Evolutionary conservation across 139 green algal genomes (phyloP).

Genomic region (Chlamydomonas sp.): DNA sequence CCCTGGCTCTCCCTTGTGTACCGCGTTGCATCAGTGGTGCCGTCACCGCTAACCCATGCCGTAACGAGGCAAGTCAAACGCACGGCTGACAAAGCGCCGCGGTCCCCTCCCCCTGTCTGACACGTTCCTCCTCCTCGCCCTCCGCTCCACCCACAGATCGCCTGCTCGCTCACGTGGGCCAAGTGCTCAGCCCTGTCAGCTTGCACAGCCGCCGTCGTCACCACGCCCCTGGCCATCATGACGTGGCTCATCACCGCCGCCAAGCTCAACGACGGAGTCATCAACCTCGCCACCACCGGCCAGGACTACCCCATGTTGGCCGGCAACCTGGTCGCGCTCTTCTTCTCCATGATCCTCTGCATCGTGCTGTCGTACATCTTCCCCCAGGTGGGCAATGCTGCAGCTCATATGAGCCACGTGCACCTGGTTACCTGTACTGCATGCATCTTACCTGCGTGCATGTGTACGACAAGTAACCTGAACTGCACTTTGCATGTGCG

Average conservation of each 20-base stretch:
- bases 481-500: too few species aligned
- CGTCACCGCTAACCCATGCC: too few species aligned
- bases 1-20: too few species aligned
- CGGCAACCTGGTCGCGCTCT: conserved; percentile 86
- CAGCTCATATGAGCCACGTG: too few species aligned
- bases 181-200: conserved; percentile 76
- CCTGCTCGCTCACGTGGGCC: conserved; percentile 74
- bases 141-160: conserved; percentile 11
- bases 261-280: conserved; percentile 42
- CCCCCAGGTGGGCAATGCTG: conserved; percentile 33
- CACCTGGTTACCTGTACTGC: too few species aligned
- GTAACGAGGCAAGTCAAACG: too few species aligned
- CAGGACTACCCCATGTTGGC: conserved; percentile 89
- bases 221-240: conserved; percentile 62
- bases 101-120: too few species aligned
- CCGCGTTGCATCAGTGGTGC: too few species aligned
- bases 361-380: conserved; percentile 65
- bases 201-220: conserved; percentile 74
- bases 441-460: too few species aligned
- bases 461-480: too few species aligned
- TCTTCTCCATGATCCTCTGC: conserved; percentile 75
- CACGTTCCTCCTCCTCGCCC: too few species aligned
- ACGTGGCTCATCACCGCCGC: conserved; percentile 62
- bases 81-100: too few species aligned
- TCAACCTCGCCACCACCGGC: conserved; percentile 44